Evolutionary conservation across 129 eudicot species (phyloP).

Genomic region (Logfia minima): DNA sequence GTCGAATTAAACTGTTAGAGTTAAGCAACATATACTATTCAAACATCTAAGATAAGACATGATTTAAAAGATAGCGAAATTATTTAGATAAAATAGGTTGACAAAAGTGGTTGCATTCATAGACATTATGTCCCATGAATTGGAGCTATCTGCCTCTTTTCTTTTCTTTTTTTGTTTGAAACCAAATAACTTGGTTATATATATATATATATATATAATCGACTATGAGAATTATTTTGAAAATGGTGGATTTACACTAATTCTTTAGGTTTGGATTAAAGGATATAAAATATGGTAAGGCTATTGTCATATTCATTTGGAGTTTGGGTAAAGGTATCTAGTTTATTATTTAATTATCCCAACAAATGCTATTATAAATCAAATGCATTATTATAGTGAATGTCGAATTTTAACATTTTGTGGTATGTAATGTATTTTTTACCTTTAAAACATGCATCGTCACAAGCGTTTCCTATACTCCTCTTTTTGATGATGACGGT

Average conservation of each 20-base stretch:
- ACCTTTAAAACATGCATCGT: constrained; percentile 19
- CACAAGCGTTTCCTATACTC: neutral
- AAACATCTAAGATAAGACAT: constrained; percentile 6
- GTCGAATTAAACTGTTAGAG: neutral
- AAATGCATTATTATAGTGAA: constrained; percentile 23
- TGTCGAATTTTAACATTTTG: constrained; percentile 25
- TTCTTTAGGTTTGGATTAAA: constrained; percentile 10
- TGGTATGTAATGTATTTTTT: constrained; percentile 15
- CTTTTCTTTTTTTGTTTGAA: neutral
- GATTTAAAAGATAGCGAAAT: neutral
- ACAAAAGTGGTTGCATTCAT: constrained; percentile 30
- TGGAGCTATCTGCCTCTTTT: constrained; percentile 32
- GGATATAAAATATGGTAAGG: constrained; percentile 14
- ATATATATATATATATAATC: neutral
- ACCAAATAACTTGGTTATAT: neutral
- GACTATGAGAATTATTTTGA: neutral
- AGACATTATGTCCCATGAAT: constrained; percentile 37
- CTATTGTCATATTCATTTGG: constrained; percentile 42
- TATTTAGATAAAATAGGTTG: constrained; percentile 26
- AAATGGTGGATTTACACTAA: neutral
- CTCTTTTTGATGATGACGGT: constrained; percentile 1
- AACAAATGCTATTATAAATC: constrained; percentile 15
- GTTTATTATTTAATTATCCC: constrained; percentile 26
- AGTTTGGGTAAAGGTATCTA: constrained; percentile 35
- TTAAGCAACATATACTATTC: constrained; percentile 7